phyloP scores from a whole-genome alignment of 192 early-diverging fungal genomes.

The Coemansia pectinata region DNA sequence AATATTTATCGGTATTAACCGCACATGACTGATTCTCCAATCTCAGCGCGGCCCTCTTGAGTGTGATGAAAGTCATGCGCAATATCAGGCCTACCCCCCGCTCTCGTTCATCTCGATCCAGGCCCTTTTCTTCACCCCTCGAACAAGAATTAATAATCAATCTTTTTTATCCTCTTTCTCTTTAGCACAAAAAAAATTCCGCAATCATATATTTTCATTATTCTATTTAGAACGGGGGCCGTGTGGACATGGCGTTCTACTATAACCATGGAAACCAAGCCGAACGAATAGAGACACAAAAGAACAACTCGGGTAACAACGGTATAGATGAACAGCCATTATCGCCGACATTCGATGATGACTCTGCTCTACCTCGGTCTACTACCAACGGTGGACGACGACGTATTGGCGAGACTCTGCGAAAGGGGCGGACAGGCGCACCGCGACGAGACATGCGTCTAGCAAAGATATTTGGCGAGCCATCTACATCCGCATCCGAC shows the following conservation, averaged over 20 bases:
- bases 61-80: too few species aligned
- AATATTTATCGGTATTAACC: too few species aligned
- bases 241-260: constrained; percentile 44
- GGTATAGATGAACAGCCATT: neutral
- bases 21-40: neutral
- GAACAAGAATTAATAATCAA: too few species aligned
- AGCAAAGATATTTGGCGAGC: constrained; percentile 36
- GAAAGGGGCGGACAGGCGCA: constrained; percentile 11
- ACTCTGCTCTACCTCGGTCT: neutral
- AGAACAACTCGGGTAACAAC: neutral
- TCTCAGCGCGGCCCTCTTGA: neutral
- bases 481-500: neutral
- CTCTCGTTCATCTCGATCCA: too few species aligned
- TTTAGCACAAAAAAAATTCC: neutral
- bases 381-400: neutral
- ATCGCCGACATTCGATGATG: constrained; percentile 1
- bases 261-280: constrained; percentile 37
- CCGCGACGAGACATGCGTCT: constrained; percentile 24
- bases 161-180: neutral
- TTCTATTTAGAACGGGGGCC: neutral
- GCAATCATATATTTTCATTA: neutral
- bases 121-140: too few species aligned
- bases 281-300: constrained; percentile 19
- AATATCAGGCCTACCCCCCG: too few species aligned
- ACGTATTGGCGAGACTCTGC: constrained; percentile 23